Evolutionary conservation across 2,329 filamentous ascomycete species (phyloP).

Genomic region (Massarina eburnea): DNA sequence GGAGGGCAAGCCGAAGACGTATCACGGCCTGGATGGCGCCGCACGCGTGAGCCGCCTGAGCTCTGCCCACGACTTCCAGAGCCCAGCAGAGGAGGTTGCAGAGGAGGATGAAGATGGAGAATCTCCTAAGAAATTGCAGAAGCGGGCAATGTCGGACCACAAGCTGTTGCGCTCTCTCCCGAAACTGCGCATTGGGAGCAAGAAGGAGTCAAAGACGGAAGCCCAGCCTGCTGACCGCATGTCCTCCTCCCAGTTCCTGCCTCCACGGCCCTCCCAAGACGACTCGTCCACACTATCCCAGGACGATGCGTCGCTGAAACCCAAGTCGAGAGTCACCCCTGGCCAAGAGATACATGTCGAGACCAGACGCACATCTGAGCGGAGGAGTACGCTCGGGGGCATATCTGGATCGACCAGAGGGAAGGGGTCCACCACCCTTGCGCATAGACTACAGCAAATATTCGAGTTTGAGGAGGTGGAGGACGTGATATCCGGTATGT

Average conservation of each 20-base stretch:
- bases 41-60: slow-evolving; percentile 39
- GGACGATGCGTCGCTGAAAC: slow-evolving; percentile 13
- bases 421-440: slow-evolving; percentile 59
- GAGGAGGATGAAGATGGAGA: slow-evolving; percentile 19
- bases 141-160: slow-evolving; percentile 64
- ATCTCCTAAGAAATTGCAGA: slow-evolving; percentile 47
- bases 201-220: slow-evolving; percentile 31
- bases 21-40: slow-evolving; percentile 35
- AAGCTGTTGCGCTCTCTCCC: slow-evolving; percentile 68
- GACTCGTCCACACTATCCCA: slow-evolving; percentile 7
- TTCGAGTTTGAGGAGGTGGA: slow-evolving; percentile 73
- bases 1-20: slow-evolving; percentile 27
- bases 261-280: slow-evolving; percentile 28
- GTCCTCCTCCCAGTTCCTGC: slow-evolving; percentile 45
- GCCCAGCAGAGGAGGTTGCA: slow-evolving; percentile 8
- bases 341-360: slow-evolving; percentile 25
- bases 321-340: slow-evolving; percentile 25
- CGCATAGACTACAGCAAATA: slow-evolving; percentile 69
- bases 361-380: slow-evolving; percentile 20
- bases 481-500: slow-evolving; percentile 74
- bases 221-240: slow-evolving; percentile 52
- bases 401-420: slow-evolving; percentile 20
- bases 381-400: slow-evolving; percentile 31
- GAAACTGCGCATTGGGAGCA: slow-evolving; percentile 50
- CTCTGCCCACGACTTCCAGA: slow-evolving; percentile 35